These are phyloP conservation scores for Neonectria magnoliae DNA, from an alignment of 2,329 filamentous ascomycete species.

Conservation along the genomic window DNA sequence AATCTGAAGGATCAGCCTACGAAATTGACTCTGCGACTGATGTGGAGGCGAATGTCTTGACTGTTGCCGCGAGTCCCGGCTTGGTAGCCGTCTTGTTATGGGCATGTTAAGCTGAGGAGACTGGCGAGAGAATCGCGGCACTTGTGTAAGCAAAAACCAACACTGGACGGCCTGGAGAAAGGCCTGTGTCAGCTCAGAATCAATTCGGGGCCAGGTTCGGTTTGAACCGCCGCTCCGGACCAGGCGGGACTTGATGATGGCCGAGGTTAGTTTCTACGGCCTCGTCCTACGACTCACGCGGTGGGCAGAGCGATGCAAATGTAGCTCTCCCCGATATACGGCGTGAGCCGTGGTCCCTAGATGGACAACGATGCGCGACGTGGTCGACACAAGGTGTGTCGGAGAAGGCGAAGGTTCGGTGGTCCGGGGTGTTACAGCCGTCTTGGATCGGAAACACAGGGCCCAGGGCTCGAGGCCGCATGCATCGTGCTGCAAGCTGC, in stretches of 20 bases:
- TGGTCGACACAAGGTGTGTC: neutral
- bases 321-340: neutral
- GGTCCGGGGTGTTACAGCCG: neutral
- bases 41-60: neutral
- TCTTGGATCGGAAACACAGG: neutral
- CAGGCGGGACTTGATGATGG: neutral
- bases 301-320: conserved; percentile 11
- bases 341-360: neutral
- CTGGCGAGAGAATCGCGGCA: neutral
- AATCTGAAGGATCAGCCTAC: neutral
- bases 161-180: neutral
- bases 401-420: neutral
- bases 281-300: neutral
- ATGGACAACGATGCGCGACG: neutral
- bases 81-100: neutral
- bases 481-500: neutral
- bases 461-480: neutral
- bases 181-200: neutral
- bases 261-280: neutral
- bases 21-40: neutral
- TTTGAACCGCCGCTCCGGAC: neutral
- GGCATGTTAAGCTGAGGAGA: neutral
- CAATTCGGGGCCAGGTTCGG: neutral
- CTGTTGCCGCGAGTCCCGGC: neutral
- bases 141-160: neutral